A percentile compares a stretch with the other conserved stretches of the same genome.
These are phyloP conservation scores for Sporisorium graminicola DNA, from an alignment of 1,284 basidiomycete genomes.

Conservation along the genomic window DNA sequence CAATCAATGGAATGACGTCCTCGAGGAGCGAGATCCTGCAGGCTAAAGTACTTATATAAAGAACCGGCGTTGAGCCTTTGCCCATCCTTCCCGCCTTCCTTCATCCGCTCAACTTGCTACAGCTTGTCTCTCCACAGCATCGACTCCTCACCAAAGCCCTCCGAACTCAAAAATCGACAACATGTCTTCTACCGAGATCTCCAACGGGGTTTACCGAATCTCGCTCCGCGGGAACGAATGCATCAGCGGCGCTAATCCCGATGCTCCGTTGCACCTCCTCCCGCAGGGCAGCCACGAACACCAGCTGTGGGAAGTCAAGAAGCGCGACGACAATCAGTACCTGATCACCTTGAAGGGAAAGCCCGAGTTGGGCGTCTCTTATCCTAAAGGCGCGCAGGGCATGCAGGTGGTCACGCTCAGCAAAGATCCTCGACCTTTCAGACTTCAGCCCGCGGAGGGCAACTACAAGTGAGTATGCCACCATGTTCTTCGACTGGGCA, in stretches of 20 bases:
- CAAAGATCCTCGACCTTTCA: neutral
- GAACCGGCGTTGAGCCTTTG: too few species aligned
- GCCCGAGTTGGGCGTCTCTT: neutral
- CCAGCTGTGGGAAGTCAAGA: neutral
- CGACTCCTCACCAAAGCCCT: too few species aligned
- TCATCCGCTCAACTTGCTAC: too few species aligned
- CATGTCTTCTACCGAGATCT: neutral
- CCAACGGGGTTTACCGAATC: neutral
- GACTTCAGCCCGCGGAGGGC: neutral
- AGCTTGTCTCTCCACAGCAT: neutral
- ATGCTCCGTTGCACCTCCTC: neutral
- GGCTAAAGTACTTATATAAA: too few species aligned
- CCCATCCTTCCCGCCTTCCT: too few species aligned
- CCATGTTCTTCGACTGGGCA: too few species aligned
- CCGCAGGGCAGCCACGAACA: neutral
- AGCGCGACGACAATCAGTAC: neutral
- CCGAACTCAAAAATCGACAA: neutral
- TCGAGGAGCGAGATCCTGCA: too few species aligned
- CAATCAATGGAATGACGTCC: too few species aligned
- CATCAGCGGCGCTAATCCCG: neutral
- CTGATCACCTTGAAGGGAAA: neutral
- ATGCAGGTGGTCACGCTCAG: neutral
- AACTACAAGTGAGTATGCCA: neutral
- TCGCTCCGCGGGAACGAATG: neutral
- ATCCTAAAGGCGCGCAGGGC: neutral